These are phyloP conservation scores for Chrysoporthe cubensis DNA, from an alignment of 2,329 filamentous ascomycete species.

Conservation along the genomic window DNA sequence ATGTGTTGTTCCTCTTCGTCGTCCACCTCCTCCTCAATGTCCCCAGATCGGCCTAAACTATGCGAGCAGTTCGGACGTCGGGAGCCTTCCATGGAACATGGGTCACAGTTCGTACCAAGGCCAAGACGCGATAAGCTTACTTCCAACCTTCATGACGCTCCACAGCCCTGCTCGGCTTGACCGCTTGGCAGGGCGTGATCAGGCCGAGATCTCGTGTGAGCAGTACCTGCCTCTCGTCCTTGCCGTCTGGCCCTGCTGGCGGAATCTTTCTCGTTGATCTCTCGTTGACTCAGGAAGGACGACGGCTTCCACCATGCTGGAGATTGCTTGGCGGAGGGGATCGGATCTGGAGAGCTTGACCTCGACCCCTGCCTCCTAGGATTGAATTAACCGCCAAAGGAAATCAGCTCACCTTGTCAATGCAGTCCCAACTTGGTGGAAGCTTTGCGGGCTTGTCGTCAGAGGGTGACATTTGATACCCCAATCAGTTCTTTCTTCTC, in stretches of 20 bases:
- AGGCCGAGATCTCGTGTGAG: constrained; percentile 2
- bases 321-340: background rate
- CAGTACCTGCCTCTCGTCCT: background rate
- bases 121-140: constrained; percentile 6
- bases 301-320: background rate
- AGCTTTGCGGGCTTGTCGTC: constrained; percentile 2
- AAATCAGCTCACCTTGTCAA: constrained; percentile 12
- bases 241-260: background rate
- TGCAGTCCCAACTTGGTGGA: constrained; percentile 15
- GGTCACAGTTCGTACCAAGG: background rate
- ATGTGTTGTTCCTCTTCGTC: background rate
- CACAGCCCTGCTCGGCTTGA: background rate
- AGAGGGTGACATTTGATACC: constrained; percentile 4
- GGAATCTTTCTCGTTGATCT: background rate
- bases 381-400: background rate
- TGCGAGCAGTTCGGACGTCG: background rate
- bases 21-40: background rate
- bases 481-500: background rate
- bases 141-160: background rate
- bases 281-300: background rate
- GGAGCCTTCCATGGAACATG: background rate
- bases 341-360: background rate
- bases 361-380: background rate
- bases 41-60: background rate
- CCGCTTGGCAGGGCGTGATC: background rate